Evolutionary conservation across 2,329 filamentous ascomycete genomes (phyloP), one percentile per base, ranked within the genome.

Genomic region (Aphanoascus verrucosus): DNA sequence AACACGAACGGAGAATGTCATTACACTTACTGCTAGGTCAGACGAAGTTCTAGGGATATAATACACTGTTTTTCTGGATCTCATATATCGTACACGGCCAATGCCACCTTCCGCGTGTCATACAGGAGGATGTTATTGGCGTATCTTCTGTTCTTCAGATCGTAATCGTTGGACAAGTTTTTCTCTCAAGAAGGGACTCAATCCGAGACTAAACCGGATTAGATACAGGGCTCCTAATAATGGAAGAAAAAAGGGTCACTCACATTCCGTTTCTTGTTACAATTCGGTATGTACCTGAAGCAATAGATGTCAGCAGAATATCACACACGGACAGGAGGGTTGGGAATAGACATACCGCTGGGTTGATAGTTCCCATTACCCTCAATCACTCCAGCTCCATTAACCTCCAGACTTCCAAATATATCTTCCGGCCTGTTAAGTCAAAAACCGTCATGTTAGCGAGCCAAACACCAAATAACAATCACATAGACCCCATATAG

Each of bases 341-440:
- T 9, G 32, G 35, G 44, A 23, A 34, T 51, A 40, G 31, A 20
- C 63, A 54, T 69, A 71, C 79, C 80, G 64, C 77, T 80, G 31
- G 74, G 67, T 65, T 83, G 80, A 68, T 81, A 83, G 49, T 75
- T 75, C 9, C 80, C 80, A 59, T 72, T 69, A 0, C 69, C 73
- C 43, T 75, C 77, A 64, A 83, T 81, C n/a, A 70, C 66, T 1
- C 81, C 81, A 15, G 73, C 58, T 0, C 71, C 72, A 65, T 83
- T 79, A 3, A 84, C 77, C 64, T 84, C 80, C 20, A 84, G 62
- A 59, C 79, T 83, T 12, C 81, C 81, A 62, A 84, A 79, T 48
- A 84, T 84, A 66, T 84, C 81, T 63, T 84, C 81, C 0, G 81
- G 80, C 64, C 72, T 74, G 28, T 11, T 12, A 34, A 4, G 23